These are phyloP conservation scores for Phytophthora fragariae DNA, from an alignment of 352 stramenopile species.

Conservation along the genomic window DNA sequence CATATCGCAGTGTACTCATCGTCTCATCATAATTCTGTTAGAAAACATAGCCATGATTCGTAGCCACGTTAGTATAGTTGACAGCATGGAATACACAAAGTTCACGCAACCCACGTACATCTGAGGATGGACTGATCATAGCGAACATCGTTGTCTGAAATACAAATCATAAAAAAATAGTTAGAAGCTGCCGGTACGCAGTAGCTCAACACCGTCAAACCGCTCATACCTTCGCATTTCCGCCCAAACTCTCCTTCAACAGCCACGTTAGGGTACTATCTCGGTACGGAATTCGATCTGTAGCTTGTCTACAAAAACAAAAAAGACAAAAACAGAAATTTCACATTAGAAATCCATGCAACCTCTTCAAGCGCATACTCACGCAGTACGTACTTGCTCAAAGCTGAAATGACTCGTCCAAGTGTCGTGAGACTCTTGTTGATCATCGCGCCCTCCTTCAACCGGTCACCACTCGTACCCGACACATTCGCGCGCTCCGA, in stretches of 20 bases:
- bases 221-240: slow-evolving; percentile 72
- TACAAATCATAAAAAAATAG: background rate
- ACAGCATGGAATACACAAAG: background rate
- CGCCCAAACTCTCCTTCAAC: slow-evolving; percentile 85
- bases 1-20: slow-evolving; percentile 87
- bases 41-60: background rate
- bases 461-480: slow-evolving; percentile 83
- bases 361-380: background rate
- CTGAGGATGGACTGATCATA: slow-evolving; percentile 80
- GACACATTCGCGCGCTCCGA: slow-evolving; percentile 85
- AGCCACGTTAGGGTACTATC: slow-evolving; percentile 90
- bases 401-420: slow-evolving; percentile 86
- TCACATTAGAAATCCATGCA: background rate
- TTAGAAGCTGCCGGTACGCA: background rate
- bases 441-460: slow-evolving; percentile 94
- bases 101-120: slow-evolving; percentile 42
- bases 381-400: slow-evolving; percentile 65
- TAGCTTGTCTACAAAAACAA: slow-evolving; percentile 39
- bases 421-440: slow-evolving; percentile 93
- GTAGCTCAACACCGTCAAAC: background rate
- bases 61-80: background rate
- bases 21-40: slow-evolving; percentile 84
- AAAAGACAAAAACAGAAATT: background rate
- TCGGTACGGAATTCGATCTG: slow-evolving; percentile 83
- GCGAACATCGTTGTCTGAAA: slow-evolving; percentile 87